Evolutionary conservation across 192 early-diverging fungal genomes (phyloP).

Genomic region (Rhizoclosmatium globosum): DNA sequence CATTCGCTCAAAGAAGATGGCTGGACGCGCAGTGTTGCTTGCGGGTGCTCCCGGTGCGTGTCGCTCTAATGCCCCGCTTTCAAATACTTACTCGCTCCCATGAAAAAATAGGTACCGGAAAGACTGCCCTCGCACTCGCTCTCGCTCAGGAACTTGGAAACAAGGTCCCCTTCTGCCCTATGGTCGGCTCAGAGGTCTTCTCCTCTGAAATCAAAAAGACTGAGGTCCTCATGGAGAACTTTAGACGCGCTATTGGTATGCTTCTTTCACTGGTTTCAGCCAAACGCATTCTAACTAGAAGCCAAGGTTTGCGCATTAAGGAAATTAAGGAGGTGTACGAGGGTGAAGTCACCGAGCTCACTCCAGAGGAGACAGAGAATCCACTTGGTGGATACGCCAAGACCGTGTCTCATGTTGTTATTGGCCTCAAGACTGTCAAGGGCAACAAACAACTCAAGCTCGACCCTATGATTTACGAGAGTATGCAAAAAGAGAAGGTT

Average conservation of each 20-base stretch:
- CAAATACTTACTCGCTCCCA: not conserved
- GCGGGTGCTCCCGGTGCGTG: constrained; percentile 81
- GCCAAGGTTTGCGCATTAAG: constrained; percentile 87
- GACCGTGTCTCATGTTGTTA: constrained; percentile 93
- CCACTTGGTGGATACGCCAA: constrained; percentile 98
- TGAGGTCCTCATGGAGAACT: constrained; percentile 99
- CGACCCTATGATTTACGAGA: constrained; percentile 97
- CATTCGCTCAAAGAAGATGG: constrained; percentile 96
- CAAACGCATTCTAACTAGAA: not conserved
- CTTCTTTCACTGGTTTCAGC: not conserved
- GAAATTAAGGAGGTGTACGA: constrained; percentile 99
- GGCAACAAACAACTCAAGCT: constrained; percentile 97
- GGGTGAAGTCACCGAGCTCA: constrained; percentile 97
- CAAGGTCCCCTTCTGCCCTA: constrained; percentile 99
- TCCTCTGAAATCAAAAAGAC: constrained; percentile 99
- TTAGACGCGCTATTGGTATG: constrained; percentile 91
- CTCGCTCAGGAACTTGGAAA: constrained; percentile 96
- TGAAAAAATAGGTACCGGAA: constrained; percentile 81
- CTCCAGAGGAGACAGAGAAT: constrained; percentile 98
- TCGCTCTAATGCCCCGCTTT: not conserved
- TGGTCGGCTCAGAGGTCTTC: constrained; percentile 98
- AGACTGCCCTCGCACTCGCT: constrained; percentile 96
- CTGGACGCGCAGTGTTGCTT: constrained; percentile 91
- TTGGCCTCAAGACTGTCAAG: constrained; percentile 98
- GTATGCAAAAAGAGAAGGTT: constrained; percentile 97